Base-by-base conservation (phyloP, 345 rosid genomes). In the Populus davidiana region DNA sequence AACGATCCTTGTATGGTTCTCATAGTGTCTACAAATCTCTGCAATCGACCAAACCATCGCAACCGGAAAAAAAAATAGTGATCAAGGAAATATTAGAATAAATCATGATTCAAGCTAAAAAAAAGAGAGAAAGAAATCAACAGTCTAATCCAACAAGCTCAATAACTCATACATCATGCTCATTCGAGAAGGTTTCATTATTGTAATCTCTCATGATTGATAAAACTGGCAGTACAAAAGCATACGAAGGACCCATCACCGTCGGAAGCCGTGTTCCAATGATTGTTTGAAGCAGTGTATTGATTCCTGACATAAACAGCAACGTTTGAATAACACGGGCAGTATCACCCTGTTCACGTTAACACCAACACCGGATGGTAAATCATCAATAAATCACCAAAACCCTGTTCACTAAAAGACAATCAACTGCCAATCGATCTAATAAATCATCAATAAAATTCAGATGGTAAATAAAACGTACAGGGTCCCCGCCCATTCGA, bases 1-100 rank as follows among this genome's bases (percentile, higher is more conserved):
- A 96, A 70, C 5, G 98, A 92, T 76, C 99, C 98, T 81, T 96
- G 99, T 79, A 96, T 86, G 21, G 97, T 92, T 85, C 99, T 91
- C 50, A 96, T 94, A 9, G 86, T 85, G 79, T 82, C 87, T 47
- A 76, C 78, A 80, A 96, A 96, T 81, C 95, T 88, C 99, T 96
- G 90, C 85, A 86, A 79, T 33, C 70, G 81, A 69, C 75, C 43
- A 20, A 36, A 79, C 25, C 33, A 74, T 70, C 47, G 8, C 49
- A 68, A 75, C 69, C 63, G 71, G 69, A 21, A 41, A 25, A 18
- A 43, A 38, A 6, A 73, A 62, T n/a, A 0, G 64, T 23, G 13
- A 10, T 59, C 64, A n/a, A 9, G 16, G 29, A 59, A 59, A 23
- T 59, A 23, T 9, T 23, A 59, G 64, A 59, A n/a, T n/a, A 59